Percentiles rank a stretch among this genome's conserved stretches.
Conservation (phyloP, 345 rosid species). For the Populus euphratica region DNA sequence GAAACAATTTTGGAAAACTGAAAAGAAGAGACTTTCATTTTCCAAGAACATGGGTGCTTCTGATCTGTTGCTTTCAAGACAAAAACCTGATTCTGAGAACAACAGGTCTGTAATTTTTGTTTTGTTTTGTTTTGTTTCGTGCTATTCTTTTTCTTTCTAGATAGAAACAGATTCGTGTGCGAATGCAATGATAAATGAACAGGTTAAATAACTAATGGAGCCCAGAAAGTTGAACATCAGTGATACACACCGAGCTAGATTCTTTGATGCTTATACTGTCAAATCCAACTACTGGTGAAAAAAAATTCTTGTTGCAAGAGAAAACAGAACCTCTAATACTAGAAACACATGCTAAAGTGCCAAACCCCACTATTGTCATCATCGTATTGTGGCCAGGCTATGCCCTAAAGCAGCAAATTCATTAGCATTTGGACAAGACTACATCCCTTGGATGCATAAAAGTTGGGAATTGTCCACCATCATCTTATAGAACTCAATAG, state of each 20-base stretch:
- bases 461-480: not conserved
- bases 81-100: too few species aligned
- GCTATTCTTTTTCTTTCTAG: not conserved
- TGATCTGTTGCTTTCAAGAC: too few species aligned
- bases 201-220: not conserved
- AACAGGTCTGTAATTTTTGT: not conserved
- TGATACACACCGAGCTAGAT: not conserved
- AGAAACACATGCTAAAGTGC: not conserved
- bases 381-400: not conserved
- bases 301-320: too few species aligned
- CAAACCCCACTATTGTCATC: not conserved
- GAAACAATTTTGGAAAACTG: too few species aligned
- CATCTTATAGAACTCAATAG: not conserved
- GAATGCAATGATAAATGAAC: not conserved
- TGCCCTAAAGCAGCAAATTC: not conserved
- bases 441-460: not conserved
- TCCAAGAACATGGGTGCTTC: too few species aligned
- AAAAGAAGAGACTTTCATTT: too few species aligned
- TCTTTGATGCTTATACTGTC: not conserved
- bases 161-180: not conserved
- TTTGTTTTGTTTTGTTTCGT: not conserved
- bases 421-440: not conserved
- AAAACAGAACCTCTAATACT: too few species aligned
- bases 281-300: too few species aligned
- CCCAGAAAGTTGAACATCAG: not conserved